These are phyloP conservation scores for Rhazya stricta DNA, from an alignment of 257 asterid species.

Conservation along the genomic window DNA sequence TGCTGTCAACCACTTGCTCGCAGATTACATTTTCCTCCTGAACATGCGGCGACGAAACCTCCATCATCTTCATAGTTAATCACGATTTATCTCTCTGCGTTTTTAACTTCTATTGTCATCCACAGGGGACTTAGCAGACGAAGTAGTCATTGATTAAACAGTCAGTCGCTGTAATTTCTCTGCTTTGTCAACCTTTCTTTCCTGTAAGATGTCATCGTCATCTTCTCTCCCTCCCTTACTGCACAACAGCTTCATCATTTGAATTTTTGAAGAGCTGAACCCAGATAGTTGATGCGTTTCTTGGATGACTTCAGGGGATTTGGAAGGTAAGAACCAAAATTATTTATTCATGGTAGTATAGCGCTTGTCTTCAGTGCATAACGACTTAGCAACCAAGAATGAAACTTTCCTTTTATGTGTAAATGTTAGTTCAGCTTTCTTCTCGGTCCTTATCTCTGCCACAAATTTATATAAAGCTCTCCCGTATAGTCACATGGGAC, in stretches of 20 bases:
- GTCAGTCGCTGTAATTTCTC: too few species aligned
- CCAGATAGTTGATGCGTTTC: background rate
- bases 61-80: slow-evolving; percentile 3
- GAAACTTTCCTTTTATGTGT: background rate
- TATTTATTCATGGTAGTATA: background rate
- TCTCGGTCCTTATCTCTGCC: background rate
- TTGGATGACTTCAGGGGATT: background rate
- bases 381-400: background rate
- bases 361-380: too few species aligned
- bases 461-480: background rate
- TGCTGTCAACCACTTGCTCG: slow-evolving; percentile 7
- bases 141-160: too few species aligned
- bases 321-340: background rate
- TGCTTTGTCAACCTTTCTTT: too few species aligned
- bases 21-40: slow-evolving; percentile 24
- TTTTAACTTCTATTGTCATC: background rate
- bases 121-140: too few species aligned
- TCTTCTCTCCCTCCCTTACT: background rate
- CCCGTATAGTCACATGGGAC: slow-evolving; percentile 9
- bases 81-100: background rate
- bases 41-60: slow-evolving; percentile 38
- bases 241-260: background rate
- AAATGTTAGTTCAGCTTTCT: slow-evolving; percentile 7
- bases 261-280: background rate
- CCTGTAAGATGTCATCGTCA: background rate